phyloP scores from a whole-genome alignment of 2,329 filamentous ascomycete species.

The Alternaria brassicicola region DNA sequence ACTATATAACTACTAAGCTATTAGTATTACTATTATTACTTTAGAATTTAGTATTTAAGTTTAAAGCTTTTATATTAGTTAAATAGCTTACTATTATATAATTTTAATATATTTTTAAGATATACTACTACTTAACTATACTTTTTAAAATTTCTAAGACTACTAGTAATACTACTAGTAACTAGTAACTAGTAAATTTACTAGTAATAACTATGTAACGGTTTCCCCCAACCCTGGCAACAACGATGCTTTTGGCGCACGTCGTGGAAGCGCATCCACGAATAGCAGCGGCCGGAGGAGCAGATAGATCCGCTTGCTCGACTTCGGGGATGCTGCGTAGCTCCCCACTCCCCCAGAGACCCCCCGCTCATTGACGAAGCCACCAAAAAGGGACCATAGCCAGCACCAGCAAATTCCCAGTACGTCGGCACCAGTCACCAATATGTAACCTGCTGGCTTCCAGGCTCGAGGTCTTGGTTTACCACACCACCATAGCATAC shows the following conservation, averaged over 20 bases:
- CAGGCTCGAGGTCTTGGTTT: neutral
- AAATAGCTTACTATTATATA: too few relatives aligned
- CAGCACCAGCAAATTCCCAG: neutral
- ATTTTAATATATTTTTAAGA: too few relatives aligned
- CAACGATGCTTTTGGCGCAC: conserved; percentile 1
- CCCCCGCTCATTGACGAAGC: conserved; percentile 3
- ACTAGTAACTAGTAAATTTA: too few relatives aligned
- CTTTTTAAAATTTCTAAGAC: too few relatives aligned
- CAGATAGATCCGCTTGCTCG: conserved; percentile 10
- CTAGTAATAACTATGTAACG: too few relatives aligned
- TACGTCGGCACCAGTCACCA: neutral
- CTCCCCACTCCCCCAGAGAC: conserved; percentile 1
- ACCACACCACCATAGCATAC: neutral
- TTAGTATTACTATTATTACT: too few relatives aligned
- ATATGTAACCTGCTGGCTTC: neutral
- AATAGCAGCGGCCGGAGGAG: neutral
- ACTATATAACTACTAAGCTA: too few relatives aligned
- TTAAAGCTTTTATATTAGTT: too few relatives aligned
- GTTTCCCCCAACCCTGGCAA: too few relatives aligned
- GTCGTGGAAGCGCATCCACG: neutral
- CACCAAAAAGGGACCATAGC: neutral
- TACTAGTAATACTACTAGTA: too few relatives aligned
- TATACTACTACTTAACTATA: too few relatives aligned
- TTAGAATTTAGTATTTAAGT: too few relatives aligned
- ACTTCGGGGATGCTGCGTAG: conserved; percentile 8